phyloP scores from a whole-genome alignment of 768 basidiomycete species.

The Pleurotus ostreatus region DNA sequence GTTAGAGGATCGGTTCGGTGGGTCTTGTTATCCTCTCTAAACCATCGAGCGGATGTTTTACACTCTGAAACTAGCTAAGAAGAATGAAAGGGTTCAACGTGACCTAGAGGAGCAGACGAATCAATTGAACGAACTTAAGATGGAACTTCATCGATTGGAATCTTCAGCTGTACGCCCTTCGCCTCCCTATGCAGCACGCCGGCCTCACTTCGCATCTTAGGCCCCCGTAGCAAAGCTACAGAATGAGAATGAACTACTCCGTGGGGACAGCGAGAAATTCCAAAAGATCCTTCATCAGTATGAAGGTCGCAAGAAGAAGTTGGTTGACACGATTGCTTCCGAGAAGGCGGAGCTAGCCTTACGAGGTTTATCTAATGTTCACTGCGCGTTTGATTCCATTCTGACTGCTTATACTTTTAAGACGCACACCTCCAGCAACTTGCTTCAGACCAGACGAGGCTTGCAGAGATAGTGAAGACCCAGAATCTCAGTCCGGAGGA shows the following conservation, averaged over 20 bases:
- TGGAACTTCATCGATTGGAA: slow-evolving; percentile 54
- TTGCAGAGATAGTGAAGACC: slow-evolving; percentile 65
- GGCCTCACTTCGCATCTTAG: slow-evolving; percentile 23
- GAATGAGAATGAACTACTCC: slow-evolving; percentile 58
- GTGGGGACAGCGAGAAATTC: slow-evolving; percentile 75
- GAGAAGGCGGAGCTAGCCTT: slow-evolving; percentile 62
- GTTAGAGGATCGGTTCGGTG: slow-evolving; percentile 78
- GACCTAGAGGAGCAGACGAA: slow-evolving; percentile 60
- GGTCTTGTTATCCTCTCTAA: slow-evolving; percentile 13
- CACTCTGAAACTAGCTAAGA: slow-evolving; percentile 43
- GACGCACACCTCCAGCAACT: slow-evolving; percentile 61
- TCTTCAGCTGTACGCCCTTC: slow-evolving; percentile 49
- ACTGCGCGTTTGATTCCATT: background rate
- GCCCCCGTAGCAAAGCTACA: slow-evolving; percentile 62
- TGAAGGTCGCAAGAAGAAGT: slow-evolving; percentile 63
- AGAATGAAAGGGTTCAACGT: slow-evolving; percentile 62
- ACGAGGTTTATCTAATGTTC: slow-evolving; percentile 37
- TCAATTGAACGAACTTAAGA: slow-evolving; percentile 39
- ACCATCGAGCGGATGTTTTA: slow-evolving; percentile 7
- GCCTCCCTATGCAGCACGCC: no score
- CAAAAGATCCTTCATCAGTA: slow-evolving; percentile 70
- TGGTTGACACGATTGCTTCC: slow-evolving; percentile 60
- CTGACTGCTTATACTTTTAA: slow-evolving; percentile 22
- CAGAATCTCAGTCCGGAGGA: slow-evolving; percentile 94
- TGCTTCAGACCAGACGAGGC: slow-evolving; percentile 56